phyloP scores from a whole-genome alignment of 108 stramenopile species.

The Cylindrotheca closterium region DNA sequence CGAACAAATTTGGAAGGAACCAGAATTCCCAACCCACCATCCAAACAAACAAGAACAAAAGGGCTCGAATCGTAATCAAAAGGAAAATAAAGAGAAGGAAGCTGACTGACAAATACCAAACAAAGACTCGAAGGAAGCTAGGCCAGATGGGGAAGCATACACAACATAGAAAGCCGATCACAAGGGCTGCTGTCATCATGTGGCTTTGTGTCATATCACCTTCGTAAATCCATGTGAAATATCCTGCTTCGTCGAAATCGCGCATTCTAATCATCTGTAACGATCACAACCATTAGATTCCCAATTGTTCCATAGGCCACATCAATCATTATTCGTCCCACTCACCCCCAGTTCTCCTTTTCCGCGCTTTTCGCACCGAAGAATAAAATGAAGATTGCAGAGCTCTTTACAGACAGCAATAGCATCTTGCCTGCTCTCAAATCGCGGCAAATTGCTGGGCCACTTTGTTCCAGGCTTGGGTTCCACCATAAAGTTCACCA shows the following conservation, averaged over 20 bases:
- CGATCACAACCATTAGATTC: not conserved
- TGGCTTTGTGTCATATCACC: constrained; percentile 93
- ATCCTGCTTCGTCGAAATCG: constrained; percentile 91
- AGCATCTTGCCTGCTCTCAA: constrained; percentile 78
- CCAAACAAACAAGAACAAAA: constrained; percentile 94
- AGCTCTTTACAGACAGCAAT: constrained; percentile 86
- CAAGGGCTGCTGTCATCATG: constrained; percentile 90
- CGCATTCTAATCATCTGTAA: constrained; percentile 71
- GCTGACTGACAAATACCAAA: constrained; percentile 98
- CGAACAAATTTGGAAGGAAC: constrained; percentile 97
- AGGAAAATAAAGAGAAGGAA: constrained; percentile 92
- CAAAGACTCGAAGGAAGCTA: constrained; percentile 91
- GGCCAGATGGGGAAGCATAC: constrained; percentile 99
- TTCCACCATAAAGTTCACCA: constrained; percentile 91
- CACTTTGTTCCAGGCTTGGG: constrained; percentile 90
- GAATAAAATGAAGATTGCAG: constrained; percentile 83
- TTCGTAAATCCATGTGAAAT: constrained; percentile 97
- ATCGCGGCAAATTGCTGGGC: constrained; percentile 85
- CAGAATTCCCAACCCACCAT: constrained; percentile 95
- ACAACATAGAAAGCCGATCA: constrained; percentile 91
- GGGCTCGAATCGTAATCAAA: constrained; percentile 81
- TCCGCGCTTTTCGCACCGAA: constrained; percentile 90
- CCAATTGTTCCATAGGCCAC: not conserved
- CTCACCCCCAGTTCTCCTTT: constrained; percentile 88
- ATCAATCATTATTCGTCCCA: not conserved